Percentiles rank a stretch among this genome's conserved stretches.
These are phyloP conservation scores for Hygrophila difformis DNA, from an alignment of 257 asterid species.

Conservation along the genomic window DNA sequence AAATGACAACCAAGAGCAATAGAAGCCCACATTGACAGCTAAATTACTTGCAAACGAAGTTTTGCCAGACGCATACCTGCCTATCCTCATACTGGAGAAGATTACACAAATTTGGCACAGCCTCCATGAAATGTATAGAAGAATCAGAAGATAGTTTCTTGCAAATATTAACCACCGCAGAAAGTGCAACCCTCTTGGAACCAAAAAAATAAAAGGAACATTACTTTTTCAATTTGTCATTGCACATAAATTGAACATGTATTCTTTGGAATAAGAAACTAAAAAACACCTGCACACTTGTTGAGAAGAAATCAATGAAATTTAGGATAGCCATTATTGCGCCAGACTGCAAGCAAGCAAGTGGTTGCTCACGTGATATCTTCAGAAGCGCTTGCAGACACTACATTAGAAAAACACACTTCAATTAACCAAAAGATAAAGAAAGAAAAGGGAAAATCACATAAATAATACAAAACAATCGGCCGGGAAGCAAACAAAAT, in stretches of 20 bases:
- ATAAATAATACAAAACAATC: too few relatives aligned
- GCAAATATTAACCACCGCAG: constrained; percentile 77
- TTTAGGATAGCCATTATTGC: constrained; percentile 82
- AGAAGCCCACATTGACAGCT: neutral
- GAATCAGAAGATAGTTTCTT: constrained; percentile 69
- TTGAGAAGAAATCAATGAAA: constrained; percentile 86
- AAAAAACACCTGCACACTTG: constrained; percentile 72
- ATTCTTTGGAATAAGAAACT: neutral
- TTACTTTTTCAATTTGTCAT: constrained; percentile 17
- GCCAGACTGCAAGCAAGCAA: constrained; percentile 88
- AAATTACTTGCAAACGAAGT: constrained; percentile 4
- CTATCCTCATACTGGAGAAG: constrained; percentile 88
- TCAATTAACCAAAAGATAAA: too few relatives aligned
- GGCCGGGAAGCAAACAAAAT: too few relatives aligned
- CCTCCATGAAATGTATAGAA: constrained; percentile 70
- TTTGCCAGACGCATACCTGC: constrained; percentile 42
- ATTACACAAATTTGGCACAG: constrained; percentile 88
- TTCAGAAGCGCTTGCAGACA: constrained; percentile 92
- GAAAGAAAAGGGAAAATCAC: too few relatives aligned
- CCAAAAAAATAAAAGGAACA: constrained; percentile 18
- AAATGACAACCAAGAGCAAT: neutral
- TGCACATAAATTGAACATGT: constrained; percentile 2
- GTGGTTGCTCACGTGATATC: constrained; percentile 82
- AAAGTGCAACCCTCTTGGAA: constrained; percentile 80
- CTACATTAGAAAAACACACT: constrained; percentile 23